Evolutionary conservation across 192 early-diverging fungal genomes (phyloP).

Genomic region (Podila verticillata): DNA sequence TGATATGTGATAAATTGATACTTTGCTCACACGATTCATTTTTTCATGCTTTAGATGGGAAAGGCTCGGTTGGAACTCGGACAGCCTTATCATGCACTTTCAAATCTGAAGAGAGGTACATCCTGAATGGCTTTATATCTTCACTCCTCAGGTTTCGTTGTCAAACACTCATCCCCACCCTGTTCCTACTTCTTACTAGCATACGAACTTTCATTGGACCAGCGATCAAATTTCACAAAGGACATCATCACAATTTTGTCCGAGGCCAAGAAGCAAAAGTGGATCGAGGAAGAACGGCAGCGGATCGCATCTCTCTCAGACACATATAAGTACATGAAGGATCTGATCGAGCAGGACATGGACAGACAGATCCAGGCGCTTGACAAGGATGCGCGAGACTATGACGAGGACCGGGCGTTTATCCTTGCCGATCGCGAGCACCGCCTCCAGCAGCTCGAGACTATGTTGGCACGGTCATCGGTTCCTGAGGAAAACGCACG

Average conservation of each 20-base stretch:
- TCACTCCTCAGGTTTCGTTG: neutral
- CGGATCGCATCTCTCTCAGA: slow-evolving; percentile 67
- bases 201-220: slow-evolving; percentile 67
- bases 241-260: slow-evolving; percentile 70
- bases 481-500: slow-evolving; percentile 40
- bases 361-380: slow-evolving; percentile 42
- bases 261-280: slow-evolving; percentile 73
- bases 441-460: slow-evolving; percentile 37
- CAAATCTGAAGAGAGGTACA: slow-evolving; percentile 54
- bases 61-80: slow-evolving; percentile 54
- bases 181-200: slow-evolving; percentile 47
- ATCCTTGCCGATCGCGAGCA: slow-evolving; percentile 18
- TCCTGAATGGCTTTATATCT: neutral
- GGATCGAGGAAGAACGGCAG: slow-evolving; percentile 69
- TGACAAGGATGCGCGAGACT: slow-evolving; percentile 20
- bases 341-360: slow-evolving; percentile 69
- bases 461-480: slow-evolving; percentile 53
- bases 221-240: slow-evolving; percentile 65
- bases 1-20: neutral
- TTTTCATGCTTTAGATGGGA: slow-evolving; percentile 28
- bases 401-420: slow-evolving; percentile 14
- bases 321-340: slow-evolving; percentile 68
- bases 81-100: slow-evolving; percentile 58
- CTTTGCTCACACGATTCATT: neutral
- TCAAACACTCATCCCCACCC: neutral